Evolutionary conservation across 2,329 filamentous ascomycete genomes (phyloP).

Genomic region (Ascochyta clinopodiicola): DNA sequence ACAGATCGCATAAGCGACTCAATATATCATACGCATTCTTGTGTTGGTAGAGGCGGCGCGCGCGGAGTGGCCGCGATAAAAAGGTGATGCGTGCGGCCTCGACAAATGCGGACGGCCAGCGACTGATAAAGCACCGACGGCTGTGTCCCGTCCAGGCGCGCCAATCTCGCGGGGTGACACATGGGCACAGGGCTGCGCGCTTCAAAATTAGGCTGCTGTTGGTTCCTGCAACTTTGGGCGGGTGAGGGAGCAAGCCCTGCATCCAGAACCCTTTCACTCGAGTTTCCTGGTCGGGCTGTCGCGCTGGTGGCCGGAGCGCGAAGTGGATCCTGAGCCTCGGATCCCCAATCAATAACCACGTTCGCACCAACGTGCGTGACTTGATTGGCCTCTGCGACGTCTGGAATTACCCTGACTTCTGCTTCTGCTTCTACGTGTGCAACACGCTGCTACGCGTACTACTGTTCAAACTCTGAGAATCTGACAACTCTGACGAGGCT

Average conservation of each 20-base stretch:
- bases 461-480: constrained; percentile 18
- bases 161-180: constrained; percentile 25
- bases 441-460: constrained; percentile 17
- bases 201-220: constrained; percentile 14
- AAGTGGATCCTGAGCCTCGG: constrained; percentile 11
- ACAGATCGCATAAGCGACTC: constrained; percentile 18
- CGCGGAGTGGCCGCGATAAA: constrained; percentile 23
- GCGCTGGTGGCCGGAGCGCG: constrained; percentile 4
- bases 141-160: constrained; percentile 15
- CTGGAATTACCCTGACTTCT: constrained; percentile 10
- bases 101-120: constrained; percentile 23
- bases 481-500: constrained; percentile 14
- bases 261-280: constrained; percentile 18
- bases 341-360: constrained; percentile 9
- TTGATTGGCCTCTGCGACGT: constrained; percentile 14
- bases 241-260: constrained; percentile 13
- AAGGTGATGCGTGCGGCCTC: constrained; percentile 21
- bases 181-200: constrained; percentile 10
- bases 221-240: constrained; percentile 14
- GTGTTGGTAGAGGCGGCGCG: constrained; percentile 18
- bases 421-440: constrained; percentile 11
- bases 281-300: constrained; percentile 18
- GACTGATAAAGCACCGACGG: constrained; percentile 24
- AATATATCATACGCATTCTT: constrained; percentile 22
- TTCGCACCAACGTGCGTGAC: constrained; percentile 17